Evolutionary conservation across 441 rosid species (phyloP).

Genomic region (Dalechampia spathulata): DNA sequence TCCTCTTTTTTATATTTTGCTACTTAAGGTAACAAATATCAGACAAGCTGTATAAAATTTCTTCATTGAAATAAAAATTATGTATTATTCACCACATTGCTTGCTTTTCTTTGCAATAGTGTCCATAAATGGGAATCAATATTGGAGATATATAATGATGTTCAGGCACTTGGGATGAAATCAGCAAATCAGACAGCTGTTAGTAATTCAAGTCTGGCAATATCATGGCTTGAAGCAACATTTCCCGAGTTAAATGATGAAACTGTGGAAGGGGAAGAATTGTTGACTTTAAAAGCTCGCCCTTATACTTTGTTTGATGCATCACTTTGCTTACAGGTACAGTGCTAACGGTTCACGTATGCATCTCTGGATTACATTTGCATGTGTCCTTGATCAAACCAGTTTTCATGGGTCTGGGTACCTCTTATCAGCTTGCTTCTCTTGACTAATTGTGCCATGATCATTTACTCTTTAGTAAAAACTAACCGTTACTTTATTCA

Average conservation of each 20-base stretch:
- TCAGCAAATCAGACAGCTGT: constrained; percentile 56
- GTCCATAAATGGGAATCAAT: constrained; percentile 71
- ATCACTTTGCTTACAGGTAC: constrained; percentile 90
- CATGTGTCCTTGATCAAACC: not conserved
- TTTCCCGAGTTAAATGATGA: constrained; percentile 74
- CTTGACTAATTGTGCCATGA: not conserved
- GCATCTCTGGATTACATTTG: not conserved
- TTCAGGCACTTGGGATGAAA: constrained; percentile 60
- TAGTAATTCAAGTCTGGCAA: constrained; percentile 67
- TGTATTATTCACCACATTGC: constrained; percentile 18
- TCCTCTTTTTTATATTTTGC: not conserved
- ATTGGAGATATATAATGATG: constrained; percentile 78
- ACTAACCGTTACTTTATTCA: not conserved
- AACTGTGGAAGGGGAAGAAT: constrained; percentile 39
- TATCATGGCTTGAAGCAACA: constrained; percentile 90
- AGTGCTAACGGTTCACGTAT: not conserved
- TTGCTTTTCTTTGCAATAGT: constrained; percentile 35
- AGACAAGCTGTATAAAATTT: not conserved
- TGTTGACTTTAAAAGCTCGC: constrained; percentile 50
- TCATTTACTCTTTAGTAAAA: not conserved
- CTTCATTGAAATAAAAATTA: no score
- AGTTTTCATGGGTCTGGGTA: not conserved
- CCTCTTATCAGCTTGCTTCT: not conserved
- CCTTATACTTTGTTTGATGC: constrained; percentile 74
- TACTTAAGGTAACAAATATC: not conserved